These are phyloP conservation scores for Fusarium incarnatum DNA, from an alignment of 2,329 filamentous ascomycete genomes.

Conservation along the genomic window DNA sequence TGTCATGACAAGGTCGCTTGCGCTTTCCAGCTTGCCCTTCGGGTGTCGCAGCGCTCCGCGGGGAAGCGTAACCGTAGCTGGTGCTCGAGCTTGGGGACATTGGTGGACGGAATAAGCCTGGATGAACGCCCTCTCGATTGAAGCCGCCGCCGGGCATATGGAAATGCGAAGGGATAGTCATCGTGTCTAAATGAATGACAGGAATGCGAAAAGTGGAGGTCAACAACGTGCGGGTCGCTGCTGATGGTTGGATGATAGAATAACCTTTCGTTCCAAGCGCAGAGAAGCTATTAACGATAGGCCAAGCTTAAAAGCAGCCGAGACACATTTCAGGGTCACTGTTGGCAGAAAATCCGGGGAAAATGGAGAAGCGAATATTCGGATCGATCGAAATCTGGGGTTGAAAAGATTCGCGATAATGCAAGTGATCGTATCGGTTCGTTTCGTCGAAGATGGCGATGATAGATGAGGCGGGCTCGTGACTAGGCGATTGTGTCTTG, in stretches of 20 bases:
- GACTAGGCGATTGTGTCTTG: conserved; percentile 37
- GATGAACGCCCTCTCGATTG: conserved; percentile 54
- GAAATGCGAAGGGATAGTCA: conserved; percentile 50
- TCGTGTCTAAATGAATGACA: conserved; percentile 15
- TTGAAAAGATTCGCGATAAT: neutral
- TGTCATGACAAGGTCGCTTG: conserved; percentile 56
- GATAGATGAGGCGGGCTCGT: conserved; percentile 23
- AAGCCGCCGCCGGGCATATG: conserved; percentile 53
- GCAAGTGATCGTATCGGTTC: neutral
- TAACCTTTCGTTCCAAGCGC: conserved; percentile 20
- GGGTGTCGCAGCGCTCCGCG: conserved; percentile 34
- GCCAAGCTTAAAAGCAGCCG: conserved; percentile 42
- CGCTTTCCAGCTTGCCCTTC: conserved; percentile 55
- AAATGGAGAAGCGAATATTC: conserved; percentile 9
- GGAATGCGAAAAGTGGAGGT: conserved; percentile 15
- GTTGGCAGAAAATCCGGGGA: conserved; percentile 35
- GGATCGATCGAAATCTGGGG: conserved; percentile 17
- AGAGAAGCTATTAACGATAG: conserved; percentile 17
- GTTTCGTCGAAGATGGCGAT: conserved; percentile 7
- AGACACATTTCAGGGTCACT: conserved; percentile 44
- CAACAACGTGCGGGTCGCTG: conserved; percentile 5
- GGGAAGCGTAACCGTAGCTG: conserved; percentile 51
- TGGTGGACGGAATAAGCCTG: conserved; percentile 61
- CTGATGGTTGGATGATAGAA: conserved; percentile 8
- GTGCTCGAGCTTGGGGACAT: conserved; percentile 56